A percentile compares a stretch with the other conserved stretches of the same genome.
Evolutionary conservation across 2,329 filamentous ascomycete genomes (phyloP).

Genomic region (Aspergillus ustus): DNA sequence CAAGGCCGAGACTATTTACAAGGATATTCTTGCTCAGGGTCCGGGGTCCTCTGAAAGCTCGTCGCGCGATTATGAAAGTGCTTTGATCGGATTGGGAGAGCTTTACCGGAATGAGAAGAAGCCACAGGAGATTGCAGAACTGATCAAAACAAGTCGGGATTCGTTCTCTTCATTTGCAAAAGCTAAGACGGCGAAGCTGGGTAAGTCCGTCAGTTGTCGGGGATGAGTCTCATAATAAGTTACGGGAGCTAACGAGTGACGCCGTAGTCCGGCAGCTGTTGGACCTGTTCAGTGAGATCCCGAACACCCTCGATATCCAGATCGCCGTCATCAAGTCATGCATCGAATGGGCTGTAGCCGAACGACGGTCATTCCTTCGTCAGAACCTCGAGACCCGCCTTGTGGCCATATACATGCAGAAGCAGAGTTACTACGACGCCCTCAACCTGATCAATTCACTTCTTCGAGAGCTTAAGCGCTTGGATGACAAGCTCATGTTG

Average conservation of each 20-base stretch:
- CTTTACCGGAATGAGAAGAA: slow-evolving; percentile 84
- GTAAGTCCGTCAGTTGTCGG: slow-evolving; percentile 58
- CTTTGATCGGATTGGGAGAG: slow-evolving; percentile 86
- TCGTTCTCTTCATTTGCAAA: slow-evolving; percentile 96
- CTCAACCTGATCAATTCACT: slow-evolving; percentile 96
- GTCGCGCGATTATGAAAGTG: slow-evolving; percentile 87
- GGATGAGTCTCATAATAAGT: neutral
- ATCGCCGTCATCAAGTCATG: slow-evolving; percentile 96
- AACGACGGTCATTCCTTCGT: slow-evolving; percentile 92
- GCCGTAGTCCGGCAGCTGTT: slow-evolving; percentile 86
- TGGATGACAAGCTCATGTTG: slow-evolving; percentile 97
- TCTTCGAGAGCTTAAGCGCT: slow-evolving; percentile 92
- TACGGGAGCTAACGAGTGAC: neutral
- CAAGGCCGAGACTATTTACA: slow-evolving; percentile 86
- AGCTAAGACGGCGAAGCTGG: slow-evolving; percentile 97
- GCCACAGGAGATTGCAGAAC: slow-evolving; percentile 80
- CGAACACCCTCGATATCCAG: slow-evolving; percentile 92
- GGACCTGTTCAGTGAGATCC: slow-evolving; percentile 91
- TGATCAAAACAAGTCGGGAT: slow-evolving; percentile 87
- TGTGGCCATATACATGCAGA: slow-evolving; percentile 92
- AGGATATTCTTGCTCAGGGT: slow-evolving; percentile 83
- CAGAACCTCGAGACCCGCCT: slow-evolving; percentile 98
- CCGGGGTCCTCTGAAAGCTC: slow-evolving; percentile 85
- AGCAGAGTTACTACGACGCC: slow-evolving; percentile 96
- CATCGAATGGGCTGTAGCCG: slow-evolving; percentile 97